Conservation (phyloP, 345 rosid species). For the Clausena lansium region DNA sequence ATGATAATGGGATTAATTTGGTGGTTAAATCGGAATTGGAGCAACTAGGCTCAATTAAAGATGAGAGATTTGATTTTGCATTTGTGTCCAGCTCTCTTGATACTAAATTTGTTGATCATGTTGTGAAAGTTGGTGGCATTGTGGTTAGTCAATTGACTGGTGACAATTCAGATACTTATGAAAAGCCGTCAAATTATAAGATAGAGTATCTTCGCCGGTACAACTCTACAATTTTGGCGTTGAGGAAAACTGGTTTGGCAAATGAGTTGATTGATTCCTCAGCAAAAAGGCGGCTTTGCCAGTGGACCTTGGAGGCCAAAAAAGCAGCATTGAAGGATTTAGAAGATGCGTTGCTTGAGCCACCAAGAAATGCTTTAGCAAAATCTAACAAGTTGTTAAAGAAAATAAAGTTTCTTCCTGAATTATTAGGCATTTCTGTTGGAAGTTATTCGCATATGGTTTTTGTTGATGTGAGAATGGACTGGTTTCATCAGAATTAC, state of each 20-base stretch:
- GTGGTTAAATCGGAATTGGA: slow-evolving; percentile 29
- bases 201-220: slow-evolving; percentile 47
- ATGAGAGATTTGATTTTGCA: slow-evolving; percentile 40
- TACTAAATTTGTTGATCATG: slow-evolving; percentile 30
- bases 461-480: slow-evolving; percentile 65
- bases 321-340: slow-evolving; percentile 57
- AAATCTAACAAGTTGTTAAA: slow-evolving; percentile 54
- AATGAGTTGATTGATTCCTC: neutral
- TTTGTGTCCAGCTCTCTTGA: slow-evolving; percentile 30
- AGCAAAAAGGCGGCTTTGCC: slow-evolving; percentile 26
- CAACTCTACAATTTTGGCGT: slow-evolving; percentile 35
- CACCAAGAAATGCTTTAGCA: slow-evolving; percentile 70
- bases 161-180: slow-evolving; percentile 11
- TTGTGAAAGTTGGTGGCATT: slow-evolving; percentile 59
- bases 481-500: slow-evolving; percentile 64
- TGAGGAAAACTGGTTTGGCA: slow-evolving; percentile 43
- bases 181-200: slow-evolving; percentile 47
- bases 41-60: slow-evolving; percentile 17
- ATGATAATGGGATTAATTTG: slow-evolving; percentile 30
- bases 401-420: slow-evolving; percentile 60
- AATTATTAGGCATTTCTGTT: slow-evolving; percentile 59
- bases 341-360: slow-evolving; percentile 80
- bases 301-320: slow-evolving; percentile 39
- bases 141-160: slow-evolving; percentile 35
- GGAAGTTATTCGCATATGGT: slow-evolving; percentile 58